Evolutionary conservation across 2,329 filamentous ascomycete genomes (phyloP), one percentile per base, ranked within the genome.

Genomic region (Blastomyces emzantsi): DNA sequence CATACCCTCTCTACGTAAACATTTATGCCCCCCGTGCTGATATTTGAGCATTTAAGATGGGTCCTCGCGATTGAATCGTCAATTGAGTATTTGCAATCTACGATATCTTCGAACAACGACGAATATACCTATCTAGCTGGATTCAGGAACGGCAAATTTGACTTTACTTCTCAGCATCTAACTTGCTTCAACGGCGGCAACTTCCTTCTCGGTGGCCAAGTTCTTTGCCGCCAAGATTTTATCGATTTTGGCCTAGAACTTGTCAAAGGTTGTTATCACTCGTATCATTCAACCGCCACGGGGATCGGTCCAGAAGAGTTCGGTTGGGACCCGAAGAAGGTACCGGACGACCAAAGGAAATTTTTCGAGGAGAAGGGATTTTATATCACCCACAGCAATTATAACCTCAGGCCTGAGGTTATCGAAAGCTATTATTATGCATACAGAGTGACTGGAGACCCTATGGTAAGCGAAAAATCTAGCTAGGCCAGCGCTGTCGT

Each of bases 371-470:
- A 76, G 67, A 79, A 85, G 0, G 91, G 91, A 3, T 95, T 90
- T 79, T 95, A 86, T 76, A 87, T 91, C 71, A 81, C 76, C 0
- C 77, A 79, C 52, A 70, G 77, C 0, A 71, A 75, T 7, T 96
- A 95, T 73, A 78, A 87, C 9, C 82, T 95, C 39, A 84, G 91
- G 0, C 88, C 90, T 0, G 91, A 95, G 76, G 90, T 92, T 3
- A 82, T 95, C 43, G 91, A 96, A 78, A 89, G 85, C 68, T 87
- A 87, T 74, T 96, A 95, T 81, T 94, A 96, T 74, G 90, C 91
- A 1, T 95, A 90, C 79, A 86, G 90, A 60, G 84, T 88, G 0
- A 96, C 91, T 0, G 87, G 88, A 3, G 83, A 93, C 65, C 68
- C 77, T 41, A 88, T 85, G 58, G 76, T 77, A 65, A 64, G 69